Conservation (phyloP, 2,329 filamentous ascomycete species). For the Xylariales sp. region DNA sequence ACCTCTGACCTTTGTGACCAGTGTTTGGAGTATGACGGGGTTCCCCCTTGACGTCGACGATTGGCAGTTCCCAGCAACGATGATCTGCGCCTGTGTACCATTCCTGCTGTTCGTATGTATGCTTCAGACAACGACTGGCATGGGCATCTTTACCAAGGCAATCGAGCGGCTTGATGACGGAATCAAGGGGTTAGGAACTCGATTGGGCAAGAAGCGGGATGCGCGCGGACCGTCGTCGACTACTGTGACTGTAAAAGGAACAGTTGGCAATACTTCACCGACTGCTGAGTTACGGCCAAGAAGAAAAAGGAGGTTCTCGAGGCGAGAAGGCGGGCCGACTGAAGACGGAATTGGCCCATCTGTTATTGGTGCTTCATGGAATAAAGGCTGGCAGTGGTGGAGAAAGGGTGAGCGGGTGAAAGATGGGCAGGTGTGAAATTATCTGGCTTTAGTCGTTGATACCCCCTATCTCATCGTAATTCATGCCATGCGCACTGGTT, state of each 20-base stretch:
- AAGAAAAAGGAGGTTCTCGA: conserved; percentile 4
- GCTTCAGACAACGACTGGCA: conserved; percentile 4
- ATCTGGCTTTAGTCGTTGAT: too few relatives aligned
- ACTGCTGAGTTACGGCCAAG: background rate
- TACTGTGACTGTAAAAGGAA: background rate
- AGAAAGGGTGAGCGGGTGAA: too few relatives aligned
- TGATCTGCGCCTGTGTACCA: conserved; percentile 7
- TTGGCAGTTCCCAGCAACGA: conserved; percentile 8
- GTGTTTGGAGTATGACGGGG: conserved; percentile 8
- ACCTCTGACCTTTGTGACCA: conserved; percentile 6
- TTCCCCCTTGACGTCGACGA: conserved; percentile 5
- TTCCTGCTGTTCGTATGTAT: conserved; percentile 2
- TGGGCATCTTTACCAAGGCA: conserved; percentile 1
- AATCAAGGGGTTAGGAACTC: background rate
- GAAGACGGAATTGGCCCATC: too few relatives aligned
- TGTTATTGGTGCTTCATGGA: too few relatives aligned
- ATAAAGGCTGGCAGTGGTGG: background rate
- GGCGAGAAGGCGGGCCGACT: too few relatives aligned
- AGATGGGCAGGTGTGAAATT: too few relatives aligned
- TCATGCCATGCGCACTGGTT: too few relatives aligned
- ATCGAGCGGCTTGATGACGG: conserved; percentile 1
- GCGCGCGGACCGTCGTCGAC: background rate
- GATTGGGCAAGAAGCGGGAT: background rate
- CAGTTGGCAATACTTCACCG: background rate
- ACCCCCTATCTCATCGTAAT: too few relatives aligned